phyloP scores from a whole-genome alignment of 2,329 filamentous ascomycete genomes.

The Trichophyton verrucosum region DNA sequence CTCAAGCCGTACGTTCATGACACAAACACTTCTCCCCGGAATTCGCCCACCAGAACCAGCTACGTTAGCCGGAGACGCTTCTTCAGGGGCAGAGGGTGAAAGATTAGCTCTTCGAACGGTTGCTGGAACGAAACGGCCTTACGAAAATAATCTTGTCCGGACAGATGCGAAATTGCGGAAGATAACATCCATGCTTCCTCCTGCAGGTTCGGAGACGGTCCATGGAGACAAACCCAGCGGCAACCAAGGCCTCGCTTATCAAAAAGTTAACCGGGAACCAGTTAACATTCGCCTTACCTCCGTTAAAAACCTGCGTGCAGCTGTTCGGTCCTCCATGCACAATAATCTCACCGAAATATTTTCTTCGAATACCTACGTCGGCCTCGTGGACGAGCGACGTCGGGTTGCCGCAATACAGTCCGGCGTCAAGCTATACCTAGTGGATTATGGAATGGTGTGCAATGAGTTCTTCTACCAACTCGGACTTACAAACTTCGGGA shows the following conservation, averaged over 20 bases:
- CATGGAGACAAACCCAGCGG: slow-evolving; percentile 16
- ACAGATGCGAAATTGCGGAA: slow-evolving; percentile 83
- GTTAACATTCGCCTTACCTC: slow-evolving; percentile 66
- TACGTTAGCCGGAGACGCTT: slow-evolving; percentile 11
- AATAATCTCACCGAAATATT: slow-evolving; percentile 77
- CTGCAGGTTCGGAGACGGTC: slow-evolving; percentile 23
- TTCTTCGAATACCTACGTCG: slow-evolving; percentile 80
- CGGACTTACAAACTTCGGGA: slow-evolving; percentile 87
- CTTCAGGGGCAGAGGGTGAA: slow-evolving; percentile 13
- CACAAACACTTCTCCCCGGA: slow-evolving; percentile 75
- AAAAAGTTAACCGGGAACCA: slow-evolving; percentile 55
- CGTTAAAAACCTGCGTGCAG: slow-evolving; percentile 68
- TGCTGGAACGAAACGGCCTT: slow-evolving; percentile 41
- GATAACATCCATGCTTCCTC: slow-evolving; percentile 90
- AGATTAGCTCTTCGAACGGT: slow-evolving; percentile 28
- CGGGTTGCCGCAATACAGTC: slow-evolving; percentile 87
- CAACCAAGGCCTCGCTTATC: slow-evolving; percentile 55
- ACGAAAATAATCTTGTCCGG: slow-evolving; percentile 79
- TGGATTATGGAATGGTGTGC: slow-evolving; percentile 81
- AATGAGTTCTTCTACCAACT: slow-evolving; percentile 94
- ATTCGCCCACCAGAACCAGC: slow-evolving; percentile 27
- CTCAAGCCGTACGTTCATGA: slow-evolving; percentile 86
- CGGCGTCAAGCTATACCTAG: slow-evolving; percentile 78
- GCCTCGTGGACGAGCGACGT: slow-evolving; percentile 74
- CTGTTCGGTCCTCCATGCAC: slow-evolving; percentile 72